Base-by-base conservation (phyloP, 345 rosid species). In the Noccaea caerulescens region DNA sequence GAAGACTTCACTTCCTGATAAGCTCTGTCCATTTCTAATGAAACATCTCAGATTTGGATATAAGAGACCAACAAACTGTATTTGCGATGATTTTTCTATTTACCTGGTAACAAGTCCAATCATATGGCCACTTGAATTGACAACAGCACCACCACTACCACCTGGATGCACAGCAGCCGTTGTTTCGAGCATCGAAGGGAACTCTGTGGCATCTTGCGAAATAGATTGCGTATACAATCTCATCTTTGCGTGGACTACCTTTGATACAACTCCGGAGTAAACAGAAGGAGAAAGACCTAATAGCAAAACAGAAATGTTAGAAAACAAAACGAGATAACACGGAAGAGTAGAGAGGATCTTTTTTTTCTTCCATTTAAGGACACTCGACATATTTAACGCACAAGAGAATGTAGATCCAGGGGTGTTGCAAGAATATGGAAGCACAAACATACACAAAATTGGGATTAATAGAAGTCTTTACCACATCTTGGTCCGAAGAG, bases 101-200 rank as follows among this genome's bases (percentile, higher is more conserved):
- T 58, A 94, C 99, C 97, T 91, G 52, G 97, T 91, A 67, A 91
- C 87, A 71, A 93, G 96, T 73, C 96, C 98, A 65, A 93, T 83
- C 96, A 93, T 87, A 66, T 75, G 78, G 65, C 96, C 96, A 54
- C 78, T 80, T 27, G 82, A 83, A 80, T 89, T 88, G 80, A 89
- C 77, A 66, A 91, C 90, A 69, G 97, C 93, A 68, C 96, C 96
- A 30, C 99, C 98, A 79, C 98, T 94, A 20, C 95, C 90, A 77
- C 98, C 98, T 7, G 96, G 93, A 76, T 94, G 92, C 69, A 94
- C 93, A 63, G 98, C 85, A 80, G 99, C 96, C 2, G 98, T 94
- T 51, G 97, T 94, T 79, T 94, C 99, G 1, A 94, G 88, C 99
- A 91, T 94, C 30, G 84, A 93, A 3, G 98, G 93, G 71, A 81